A percentile compares a stretch with the other conserved stretches of the same genome.
Evolutionary conservation across 331 rosid genomes (phyloP).

Genomic region (Arachis monticola): DNA sequence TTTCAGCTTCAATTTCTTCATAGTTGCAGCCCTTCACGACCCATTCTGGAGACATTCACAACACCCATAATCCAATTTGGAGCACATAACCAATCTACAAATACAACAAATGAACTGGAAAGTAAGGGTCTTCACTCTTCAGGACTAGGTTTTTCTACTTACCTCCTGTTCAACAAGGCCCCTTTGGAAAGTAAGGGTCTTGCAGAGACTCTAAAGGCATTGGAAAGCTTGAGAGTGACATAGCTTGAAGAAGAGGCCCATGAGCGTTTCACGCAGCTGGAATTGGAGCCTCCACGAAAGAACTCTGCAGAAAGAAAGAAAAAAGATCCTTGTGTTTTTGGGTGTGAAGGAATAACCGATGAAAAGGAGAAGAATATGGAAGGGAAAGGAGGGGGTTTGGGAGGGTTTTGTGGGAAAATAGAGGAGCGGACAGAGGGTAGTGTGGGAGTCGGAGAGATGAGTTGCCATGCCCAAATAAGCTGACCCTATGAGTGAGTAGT

Average conservation of each 20-base stretch:
- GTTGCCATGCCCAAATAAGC: constrained; percentile 61
- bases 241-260: constrained; percentile 61
- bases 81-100: constrained; percentile 8
- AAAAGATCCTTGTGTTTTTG: background rate
- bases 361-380: constrained; percentile 25
- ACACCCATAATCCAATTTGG: background rate
- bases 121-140: too few species aligned
- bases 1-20: constrained; percentile 98
- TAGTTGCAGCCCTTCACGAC: constrained; percentile 80
- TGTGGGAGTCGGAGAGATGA: constrained; percentile 52
- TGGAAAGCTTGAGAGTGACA: constrained; percentile 45
- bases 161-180: constrained; percentile 52
- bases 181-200: constrained; percentile 40
- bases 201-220: constrained; percentile 40
- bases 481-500: constrained; percentile 10
- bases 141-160: constrained; percentile 10
- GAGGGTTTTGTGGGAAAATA: constrained; percentile 53
- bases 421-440: constrained; percentile 48
- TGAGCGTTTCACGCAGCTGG: constrained; percentile 50
- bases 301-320: constrained; percentile 47
- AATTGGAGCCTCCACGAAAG: constrained; percentile 39
- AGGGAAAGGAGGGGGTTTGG: constrained; percentile 50
- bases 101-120: too few species aligned
- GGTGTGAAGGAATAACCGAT: background rate
- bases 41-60: constrained; percentile 44